Conservation (phyloP, 2,329 filamentous ascomycete species). For the Claviceps maximensis region DNA sequence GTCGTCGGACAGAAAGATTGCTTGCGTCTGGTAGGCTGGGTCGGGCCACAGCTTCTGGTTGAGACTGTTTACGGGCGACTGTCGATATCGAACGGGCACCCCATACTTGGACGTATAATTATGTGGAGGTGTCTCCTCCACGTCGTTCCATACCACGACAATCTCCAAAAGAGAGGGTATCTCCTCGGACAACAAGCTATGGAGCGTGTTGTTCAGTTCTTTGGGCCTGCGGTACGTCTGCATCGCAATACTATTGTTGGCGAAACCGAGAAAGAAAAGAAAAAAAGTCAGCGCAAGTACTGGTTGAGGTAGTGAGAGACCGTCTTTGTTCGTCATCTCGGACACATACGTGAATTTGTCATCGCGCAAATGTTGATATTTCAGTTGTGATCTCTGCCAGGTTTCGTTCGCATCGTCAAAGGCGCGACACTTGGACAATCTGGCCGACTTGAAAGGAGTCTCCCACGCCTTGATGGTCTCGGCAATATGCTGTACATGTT, state of each 20-base stretch:
- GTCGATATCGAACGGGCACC: constrained; percentile 21
- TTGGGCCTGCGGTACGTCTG: constrained; percentile 24
- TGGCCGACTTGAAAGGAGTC: background rate
- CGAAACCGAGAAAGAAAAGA: background rate
- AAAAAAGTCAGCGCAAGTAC: background rate
- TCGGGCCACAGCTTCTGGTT: constrained; percentile 26
- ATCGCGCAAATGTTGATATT: constrained; percentile 13
- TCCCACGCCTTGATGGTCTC: background rate
- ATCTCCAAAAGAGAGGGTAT: constrained; percentile 25
- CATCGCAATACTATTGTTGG: constrained; percentile 20
- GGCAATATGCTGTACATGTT: constrained; percentile 1
- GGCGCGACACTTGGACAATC: background rate
- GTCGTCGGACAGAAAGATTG: constrained; percentile 26
- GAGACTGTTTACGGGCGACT: constrained; percentile 20
- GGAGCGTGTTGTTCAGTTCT: constrained; percentile 20
- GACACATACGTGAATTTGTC: constrained; percentile 20
- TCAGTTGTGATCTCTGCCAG: constrained; percentile 13
- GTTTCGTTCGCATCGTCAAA: constrained; percentile 5
- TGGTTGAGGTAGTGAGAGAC: too few species aligned
- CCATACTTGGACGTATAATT: constrained; percentile 17
- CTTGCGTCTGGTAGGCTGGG: constrained; percentile 22
- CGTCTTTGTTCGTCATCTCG: background rate
- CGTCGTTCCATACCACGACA: constrained; percentile 26
- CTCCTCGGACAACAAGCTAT: constrained; percentile 13
- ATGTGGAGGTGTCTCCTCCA: constrained; percentile 15